Conservation (phyloP, 192 early-diverging fungal species). For the Phlyctochytrium planicorne region DNA sequence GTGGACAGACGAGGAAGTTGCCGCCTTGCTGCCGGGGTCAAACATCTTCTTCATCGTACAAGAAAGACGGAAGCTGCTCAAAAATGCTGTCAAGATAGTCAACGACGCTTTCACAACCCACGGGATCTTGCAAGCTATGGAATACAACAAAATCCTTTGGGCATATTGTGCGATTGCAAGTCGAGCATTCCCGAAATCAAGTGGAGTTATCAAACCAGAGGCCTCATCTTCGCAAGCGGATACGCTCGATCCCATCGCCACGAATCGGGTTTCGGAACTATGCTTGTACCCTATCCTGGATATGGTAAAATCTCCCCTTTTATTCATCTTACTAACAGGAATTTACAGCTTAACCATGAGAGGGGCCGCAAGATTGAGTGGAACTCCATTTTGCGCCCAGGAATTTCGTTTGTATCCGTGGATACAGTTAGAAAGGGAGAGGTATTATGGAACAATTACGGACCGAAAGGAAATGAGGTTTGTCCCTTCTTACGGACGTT, state of each 20-base stretch:
- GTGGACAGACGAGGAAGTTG: conserved; percentile 36
- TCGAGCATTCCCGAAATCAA: conserved; percentile 43
- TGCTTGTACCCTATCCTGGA: conserved; percentile 53
- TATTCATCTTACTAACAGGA: neutral
- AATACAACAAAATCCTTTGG: conserved; percentile 37
- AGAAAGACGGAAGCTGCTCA: conserved; percentile 31
- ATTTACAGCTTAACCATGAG: conserved; percentile 42
- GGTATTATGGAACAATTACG: conserved; percentile 52
- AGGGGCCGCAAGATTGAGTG: conserved; percentile 44
- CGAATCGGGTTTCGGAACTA: conserved; percentile 27
- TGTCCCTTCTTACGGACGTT: neutral
- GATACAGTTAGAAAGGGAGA: conserved; percentile 17
- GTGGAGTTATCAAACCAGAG: conserved; percentile 10
- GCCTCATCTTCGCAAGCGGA: conserved; percentile 13
- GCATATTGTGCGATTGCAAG: conserved; percentile 43
- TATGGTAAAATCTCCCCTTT: conserved; percentile 28
- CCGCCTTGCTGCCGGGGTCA: conserved; percentile 30
- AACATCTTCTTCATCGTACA: conserved; percentile 33
- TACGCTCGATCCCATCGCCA: neutral
- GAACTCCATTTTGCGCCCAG: conserved; percentile 19
- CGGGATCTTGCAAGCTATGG: neutral
- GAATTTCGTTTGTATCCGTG: conserved; percentile 35
- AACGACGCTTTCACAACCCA: conserved; percentile 19
- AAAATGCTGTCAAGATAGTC: conserved; percentile 16
- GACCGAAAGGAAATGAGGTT: conserved; percentile 52